Conservation (phyloP, 1,284 basidiomycete genomes). For the Coriolopsis trogii region DNA sequence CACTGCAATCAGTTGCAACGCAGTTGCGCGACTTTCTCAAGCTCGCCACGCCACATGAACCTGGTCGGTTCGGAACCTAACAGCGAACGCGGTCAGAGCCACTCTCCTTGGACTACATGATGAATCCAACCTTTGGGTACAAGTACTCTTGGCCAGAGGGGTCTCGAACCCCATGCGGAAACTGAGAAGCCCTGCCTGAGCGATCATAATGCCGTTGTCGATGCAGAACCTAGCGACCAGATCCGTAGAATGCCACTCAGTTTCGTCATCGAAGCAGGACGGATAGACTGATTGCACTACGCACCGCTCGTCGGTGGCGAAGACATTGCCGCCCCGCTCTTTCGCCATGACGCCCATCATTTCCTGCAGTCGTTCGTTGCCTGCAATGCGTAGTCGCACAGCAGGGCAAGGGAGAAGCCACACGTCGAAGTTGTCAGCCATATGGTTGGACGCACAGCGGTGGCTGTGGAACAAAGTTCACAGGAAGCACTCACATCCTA, state of each 20-base stretch:
- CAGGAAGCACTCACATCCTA: conserved; percentile 78
- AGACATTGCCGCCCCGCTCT: conserved; percentile 89
- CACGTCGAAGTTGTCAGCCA: too few relatives aligned
- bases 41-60: conserved; percentile 87
- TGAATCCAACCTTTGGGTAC: conserved; percentile 77
- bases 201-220: conserved; percentile 99
- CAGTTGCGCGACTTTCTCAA: conserved; percentile 32
- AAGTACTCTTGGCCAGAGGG: conserved; percentile 77
- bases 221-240: conserved; percentile 85
- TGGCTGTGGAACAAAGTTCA: conserved; percentile 8
- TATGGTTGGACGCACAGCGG: not conserved
- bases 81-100: conserved; percentile 2
- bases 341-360: conserved; percentile 99
- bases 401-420: not conserved
- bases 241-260: not conserved
- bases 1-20: not conserved
- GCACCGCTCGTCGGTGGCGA: conserved; percentile 95
- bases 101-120: conserved; percentile 5
- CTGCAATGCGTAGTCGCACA: conserved; percentile 40
- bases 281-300: conserved; percentile 22
- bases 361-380: conserved; percentile 90
- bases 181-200: conserved; percentile 92
- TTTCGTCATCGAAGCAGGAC: conserved; percentile 4
- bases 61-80: conserved; percentile 89
- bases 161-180: conserved; percentile 92